Evolutionary conservation across 2,329 filamentous ascomycete genomes (phyloP).

Genomic region (Aspergillus pseudoviridinutans): DNA sequence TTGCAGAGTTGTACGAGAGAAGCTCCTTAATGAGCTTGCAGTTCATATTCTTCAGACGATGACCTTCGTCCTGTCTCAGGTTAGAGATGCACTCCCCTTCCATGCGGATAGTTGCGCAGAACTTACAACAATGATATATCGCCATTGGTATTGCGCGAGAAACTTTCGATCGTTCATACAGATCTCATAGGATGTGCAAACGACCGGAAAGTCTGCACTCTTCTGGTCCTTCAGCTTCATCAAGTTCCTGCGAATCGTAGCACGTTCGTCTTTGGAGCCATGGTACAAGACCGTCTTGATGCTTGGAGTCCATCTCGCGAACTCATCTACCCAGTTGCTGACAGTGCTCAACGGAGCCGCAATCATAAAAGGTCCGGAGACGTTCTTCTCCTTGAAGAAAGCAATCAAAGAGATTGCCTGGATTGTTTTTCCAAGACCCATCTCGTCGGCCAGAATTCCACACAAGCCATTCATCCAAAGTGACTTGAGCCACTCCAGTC

Average conservation of each 20-base stretch:
- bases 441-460: slow-evolving; percentile 88
- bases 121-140: slow-evolving; percentile 86
- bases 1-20: slow-evolving; percentile 83
- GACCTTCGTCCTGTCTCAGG: slow-evolving; percentile 72
- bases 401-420: slow-evolving; percentile 87
- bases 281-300: slow-evolving; percentile 92
- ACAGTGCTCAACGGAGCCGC: slow-evolving; percentile 87
- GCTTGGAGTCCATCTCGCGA: slow-evolving; percentile 80
- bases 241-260: slow-evolving; percentile 65
- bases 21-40: slow-evolving; percentile 87
- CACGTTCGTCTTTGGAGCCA: slow-evolving; percentile 73
- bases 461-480: slow-evolving; percentile 87
- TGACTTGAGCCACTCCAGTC: slow-evolving; percentile 83
- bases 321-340: slow-evolving; percentile 95
- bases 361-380: slow-evolving; percentile 86
- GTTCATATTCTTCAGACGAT: slow-evolving; percentile 95
- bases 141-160: slow-evolving; percentile 83
- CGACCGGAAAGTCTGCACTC: slow-evolving; percentile 74
- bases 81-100: slow-evolving; percentile 10
- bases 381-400: slow-evolving; percentile 78
- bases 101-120: background rate
- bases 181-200: slow-evolving; percentile 95
- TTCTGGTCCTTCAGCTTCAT: slow-evolving; percentile 66
- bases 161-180: slow-evolving; percentile 84
- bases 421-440: slow-evolving; percentile 90